Percentiles rank a stretch among this genome's conserved stretches.
phyloP scores from a whole-genome alignment of 768 basidiomycete species.

The Antrodiella citrinella region DNA sequence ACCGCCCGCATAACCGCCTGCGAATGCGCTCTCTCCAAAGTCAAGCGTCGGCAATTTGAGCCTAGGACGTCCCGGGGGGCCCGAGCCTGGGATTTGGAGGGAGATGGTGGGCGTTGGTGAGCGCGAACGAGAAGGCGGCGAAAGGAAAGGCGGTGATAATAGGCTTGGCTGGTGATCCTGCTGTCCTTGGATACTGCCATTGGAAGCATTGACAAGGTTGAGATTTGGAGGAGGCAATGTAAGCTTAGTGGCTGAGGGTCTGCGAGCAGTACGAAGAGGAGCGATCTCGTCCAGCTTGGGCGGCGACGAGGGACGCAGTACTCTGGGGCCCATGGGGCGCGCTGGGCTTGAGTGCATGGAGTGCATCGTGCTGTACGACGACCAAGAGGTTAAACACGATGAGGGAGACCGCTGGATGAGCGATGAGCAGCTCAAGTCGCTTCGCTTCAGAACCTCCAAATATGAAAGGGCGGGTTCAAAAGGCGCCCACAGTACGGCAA shows the following conservation, averaged over 20 bases:
- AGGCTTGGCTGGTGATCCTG: constrained; percentile 13
- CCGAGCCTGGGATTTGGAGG: constrained; percentile 22
- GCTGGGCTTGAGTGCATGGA: constrained; percentile 20
- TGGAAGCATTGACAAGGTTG: constrained; percentile 1
- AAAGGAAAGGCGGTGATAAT: constrained; percentile 21
- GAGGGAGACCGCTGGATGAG: constrained; percentile 1
- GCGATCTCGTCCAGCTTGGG: constrained; percentile 25
- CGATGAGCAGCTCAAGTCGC: too few relatives aligned
- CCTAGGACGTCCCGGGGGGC: constrained; percentile 14
- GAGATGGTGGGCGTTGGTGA: constrained; percentile 18
- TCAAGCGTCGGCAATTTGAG: constrained; percentile 27
- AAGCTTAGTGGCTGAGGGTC: constrained; percentile 14
- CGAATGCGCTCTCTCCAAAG: constrained; percentile 15
- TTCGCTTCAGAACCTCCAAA: not conserved
- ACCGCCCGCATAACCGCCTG: constrained; percentile 20
- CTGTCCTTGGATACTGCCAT: not conserved
- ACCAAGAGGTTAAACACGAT: constrained; percentile 10
- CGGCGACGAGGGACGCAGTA: constrained; percentile 36
- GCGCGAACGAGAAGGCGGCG: constrained; percentile 6
- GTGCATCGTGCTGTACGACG: constrained; percentile 17
- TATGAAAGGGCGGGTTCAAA: not conserved
- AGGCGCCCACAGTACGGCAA: not conserved
- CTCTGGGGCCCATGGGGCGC: constrained; percentile 48
- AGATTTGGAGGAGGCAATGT: not conserved
- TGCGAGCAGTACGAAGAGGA: constrained; percentile 34